These are phyloP conservation scores for Phytophthora fragariaefolia DNA, from an alignment of 352 stramenopile species.

Conservation along the genomic window DNA sequence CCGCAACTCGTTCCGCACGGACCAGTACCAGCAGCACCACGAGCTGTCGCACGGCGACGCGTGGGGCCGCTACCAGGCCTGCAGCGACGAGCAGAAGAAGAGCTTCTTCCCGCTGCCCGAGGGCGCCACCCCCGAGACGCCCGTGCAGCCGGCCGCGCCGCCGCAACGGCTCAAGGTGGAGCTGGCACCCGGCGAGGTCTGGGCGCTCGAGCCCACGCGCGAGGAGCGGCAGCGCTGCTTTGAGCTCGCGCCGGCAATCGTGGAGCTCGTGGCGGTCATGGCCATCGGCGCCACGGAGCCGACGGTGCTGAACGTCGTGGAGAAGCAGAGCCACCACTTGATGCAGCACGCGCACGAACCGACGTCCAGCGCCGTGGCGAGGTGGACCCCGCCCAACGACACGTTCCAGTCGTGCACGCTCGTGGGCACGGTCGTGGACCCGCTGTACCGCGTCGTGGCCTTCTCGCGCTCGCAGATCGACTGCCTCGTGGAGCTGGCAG, in stretches of 20 bases:
- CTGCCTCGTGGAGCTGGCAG: constrained; percentile 40
- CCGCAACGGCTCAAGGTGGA: constrained; percentile 24
- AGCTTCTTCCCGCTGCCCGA: constrained; percentile 51
- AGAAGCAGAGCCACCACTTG: constrained; percentile 33
- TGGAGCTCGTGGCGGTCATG: constrained; percentile 39
- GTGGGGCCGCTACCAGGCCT: constrained; percentile 56
- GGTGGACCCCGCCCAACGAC: constrained; percentile 31
- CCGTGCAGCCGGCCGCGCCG: neutral
- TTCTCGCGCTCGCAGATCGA: constrained; percentile 42
- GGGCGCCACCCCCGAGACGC: constrained; percentile 2
- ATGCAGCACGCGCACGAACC: constrained; percentile 28
- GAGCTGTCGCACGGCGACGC: constrained; percentile 55
- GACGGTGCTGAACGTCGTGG: constrained; percentile 25
- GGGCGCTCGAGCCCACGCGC: constrained; percentile 27
- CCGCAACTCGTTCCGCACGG: constrained; percentile 64
- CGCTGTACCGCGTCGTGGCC: constrained; percentile 34
- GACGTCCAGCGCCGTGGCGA: constrained; percentile 12
- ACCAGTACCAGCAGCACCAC: constrained; percentile 80
- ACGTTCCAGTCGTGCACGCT: constrained; percentile 37
- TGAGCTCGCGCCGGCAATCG: constrained; percentile 33
- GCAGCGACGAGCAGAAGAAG: constrained; percentile 49
- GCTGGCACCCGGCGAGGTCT: constrained; percentile 35
- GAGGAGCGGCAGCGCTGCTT: constrained; percentile 36
- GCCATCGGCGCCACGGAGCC: constrained; percentile 28
- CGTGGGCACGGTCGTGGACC: constrained; percentile 18